These are phyloP conservation scores for Passiflora organensis DNA, from an alignment of 345 rosid genomes.

Conservation along the genomic window DNA sequence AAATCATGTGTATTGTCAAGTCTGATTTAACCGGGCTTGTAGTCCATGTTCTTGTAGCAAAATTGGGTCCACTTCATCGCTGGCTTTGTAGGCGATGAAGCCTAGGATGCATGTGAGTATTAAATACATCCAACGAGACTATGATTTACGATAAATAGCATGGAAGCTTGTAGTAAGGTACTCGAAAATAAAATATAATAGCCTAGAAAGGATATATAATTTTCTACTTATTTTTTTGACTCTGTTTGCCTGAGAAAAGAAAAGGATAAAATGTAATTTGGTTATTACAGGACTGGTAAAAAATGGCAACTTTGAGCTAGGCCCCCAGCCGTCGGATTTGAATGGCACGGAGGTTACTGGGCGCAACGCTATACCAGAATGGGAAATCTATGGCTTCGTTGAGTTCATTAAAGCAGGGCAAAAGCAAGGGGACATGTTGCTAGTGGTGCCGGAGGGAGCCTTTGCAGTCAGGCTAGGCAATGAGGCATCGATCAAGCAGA, in stretches of 20 bases:
- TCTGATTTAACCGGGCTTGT: background rate
- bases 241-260: too few relatives aligned
- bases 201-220: too few relatives aligned
- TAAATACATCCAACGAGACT: too few relatives aligned
- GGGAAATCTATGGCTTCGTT: constrained; percentile 26
- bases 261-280: too few relatives aligned
- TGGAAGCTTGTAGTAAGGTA: too few relatives aligned
- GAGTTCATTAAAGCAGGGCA: constrained; percentile 32
- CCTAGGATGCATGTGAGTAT: constrained; percentile 10
- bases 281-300: constrained; percentile 18
- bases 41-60: background rate
- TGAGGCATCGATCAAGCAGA: constrained; percentile 29
- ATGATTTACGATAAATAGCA: too few relatives aligned
- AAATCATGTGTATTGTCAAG: too few relatives aligned
- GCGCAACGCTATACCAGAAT: constrained; percentile 14
- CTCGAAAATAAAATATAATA: too few relatives aligned
- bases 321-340: constrained; percentile 18
- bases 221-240: too few relatives aligned
- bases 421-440: constrained; percentile 34
- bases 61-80: constrained; percentile 1
- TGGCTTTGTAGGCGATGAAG: constrained; percentile 2
- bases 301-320: constrained; percentile 29
- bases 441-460: constrained; percentile 26
- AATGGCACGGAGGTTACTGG: constrained; percentile 19
- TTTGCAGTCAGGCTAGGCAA: constrained; percentile 29